A percentile compares a stretch with the other conserved stretches of the same genome.
Conservation (phyloP, 2,329 filamentous ascomycete genomes). For the Curvularia sp. region DNA sequence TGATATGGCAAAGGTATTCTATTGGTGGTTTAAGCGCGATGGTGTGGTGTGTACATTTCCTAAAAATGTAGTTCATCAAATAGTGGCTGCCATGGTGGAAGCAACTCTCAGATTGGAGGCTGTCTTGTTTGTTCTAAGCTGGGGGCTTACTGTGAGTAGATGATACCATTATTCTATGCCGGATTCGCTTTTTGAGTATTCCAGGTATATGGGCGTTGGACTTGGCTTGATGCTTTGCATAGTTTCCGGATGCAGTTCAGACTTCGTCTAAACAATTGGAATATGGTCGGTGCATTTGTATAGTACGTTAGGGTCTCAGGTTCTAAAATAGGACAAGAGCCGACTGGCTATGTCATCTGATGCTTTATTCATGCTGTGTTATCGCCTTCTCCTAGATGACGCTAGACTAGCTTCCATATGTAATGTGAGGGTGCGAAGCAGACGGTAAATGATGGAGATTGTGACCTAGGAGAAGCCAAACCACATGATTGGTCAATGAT, state of each 20-base stretch:
- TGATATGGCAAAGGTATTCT: background rate
- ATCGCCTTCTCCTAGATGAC: background rate
- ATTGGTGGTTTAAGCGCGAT: background rate
- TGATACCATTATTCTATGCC: no score
- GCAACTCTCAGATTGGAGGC: background rate
- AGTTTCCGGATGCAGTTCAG: background rate
- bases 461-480: no score
- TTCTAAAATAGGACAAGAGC: background rate
- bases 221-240: no score
- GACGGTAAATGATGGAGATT: no score
- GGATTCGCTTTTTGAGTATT: no score
- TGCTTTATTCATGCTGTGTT: background rate
- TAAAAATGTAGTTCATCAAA: background rate
- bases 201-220: no score
- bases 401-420: background rate
- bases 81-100: background rate
- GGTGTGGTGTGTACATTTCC: background rate
- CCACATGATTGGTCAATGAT: background rate
- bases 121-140: background rate
- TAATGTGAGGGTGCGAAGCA: background rate
- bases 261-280: background rate
- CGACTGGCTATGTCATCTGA: background rate
- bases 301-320: background rate
- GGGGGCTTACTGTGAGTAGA: no score
- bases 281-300: no score